phyloP scores from a whole-genome alignment of 805 yeast species.

The Cyberlindnera xylosilytica region DNA sequence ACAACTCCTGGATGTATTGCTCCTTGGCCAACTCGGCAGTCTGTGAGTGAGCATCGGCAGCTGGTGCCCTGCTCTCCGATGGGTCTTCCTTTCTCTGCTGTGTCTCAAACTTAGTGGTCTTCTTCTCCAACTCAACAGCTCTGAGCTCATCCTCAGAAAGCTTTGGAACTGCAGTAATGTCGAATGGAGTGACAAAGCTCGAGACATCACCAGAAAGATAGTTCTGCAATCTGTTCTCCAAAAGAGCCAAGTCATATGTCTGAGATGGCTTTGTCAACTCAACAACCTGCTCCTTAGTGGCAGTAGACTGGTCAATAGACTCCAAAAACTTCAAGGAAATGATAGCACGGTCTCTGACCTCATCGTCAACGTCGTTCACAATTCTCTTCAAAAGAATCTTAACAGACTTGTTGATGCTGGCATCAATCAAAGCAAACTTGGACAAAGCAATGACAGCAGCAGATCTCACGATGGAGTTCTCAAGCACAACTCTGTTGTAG shows the following conservation, averaged over 20 bases:
- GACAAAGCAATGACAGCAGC: constrained; percentile 93
- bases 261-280: constrained; percentile 64
- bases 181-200: constrained; percentile 56
- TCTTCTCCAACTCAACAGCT: constrained; percentile 58
- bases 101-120: constrained; percentile 34
- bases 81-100: constrained; percentile 23
- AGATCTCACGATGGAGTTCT: constrained; percentile 91
- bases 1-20: constrained; percentile 66
- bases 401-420: constrained; percentile 63
- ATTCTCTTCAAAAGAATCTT: constrained; percentile 77
- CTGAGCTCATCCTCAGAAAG: constrained; percentile 65
- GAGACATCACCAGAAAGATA: constrained; percentile 53
- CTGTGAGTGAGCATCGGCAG: constrained; percentile 20
- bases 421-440: constrained; percentile 79
- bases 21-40: constrained; percentile 46
- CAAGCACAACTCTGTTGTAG: constrained; percentile 93
- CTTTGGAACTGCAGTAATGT: constrained; percentile 63
- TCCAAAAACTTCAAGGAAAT: constrained; percentile 69
- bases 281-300: constrained; percentile 34
- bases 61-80: constrained; percentile 3
- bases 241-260: constrained; percentile 67
- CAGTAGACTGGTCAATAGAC: constrained; percentile 30
- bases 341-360: constrained; percentile 96
- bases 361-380: constrained; percentile 87
- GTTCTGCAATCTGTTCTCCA: constrained; percentile 72